Base-by-base conservation (phyloP, 1,139 yeast species). In the Geotrichum histeridarum region DNA sequence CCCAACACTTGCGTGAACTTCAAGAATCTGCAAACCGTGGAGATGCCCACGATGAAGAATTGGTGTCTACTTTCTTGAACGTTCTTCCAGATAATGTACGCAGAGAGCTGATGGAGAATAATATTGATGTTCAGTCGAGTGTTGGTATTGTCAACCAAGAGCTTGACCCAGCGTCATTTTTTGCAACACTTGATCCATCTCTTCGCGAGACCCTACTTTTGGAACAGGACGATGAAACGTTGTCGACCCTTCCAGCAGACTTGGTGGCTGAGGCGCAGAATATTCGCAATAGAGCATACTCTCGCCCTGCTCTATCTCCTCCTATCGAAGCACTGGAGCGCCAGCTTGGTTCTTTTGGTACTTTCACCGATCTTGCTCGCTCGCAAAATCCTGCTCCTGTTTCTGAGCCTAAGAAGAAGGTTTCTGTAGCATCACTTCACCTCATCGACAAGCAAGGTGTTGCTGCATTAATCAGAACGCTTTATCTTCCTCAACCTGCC, bases 51-150 rank as follows among this genome's bases (percentile, higher is more conserved):
- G 66, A 76, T 0, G 76, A 90, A 46, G 95, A 86, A 63, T 79
- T 88, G 54, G 95, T 86, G 64, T 87, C 90, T 0, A 93, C 84
- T 48, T 90, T 90, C 67, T 74, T 90, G 61, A 82, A 84, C 43
- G 94, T 95, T 0, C 75, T 90, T 17, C 96, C 97, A 0, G 86
- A 81, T 6, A 80, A 75, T 52, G 77, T 90, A 41, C 74, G 96
- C 33, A 81, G 82, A 37, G 95, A 87, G 62, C 81, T 89, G 44
- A 69, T 86, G 45, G 84, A 81, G 42, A 89, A 84, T 56, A 94
- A 87, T 33, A 63, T 69, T 9, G 72, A 64, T 1, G 67, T 63
- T 3, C 72, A 65, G 1, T 71, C 66, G 8, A 73, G 63, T 17
- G 73, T 60, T 22, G 72, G 62, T n/a, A 58, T 54, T 9, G 59